A percentile compares a stretch with the other conserved stretches of the same genome.
These are phyloP conservation scores for Tilletiaria anomala DNA, from an alignment of 1,284 basidiomycete species.

Conservation along the genomic window DNA sequence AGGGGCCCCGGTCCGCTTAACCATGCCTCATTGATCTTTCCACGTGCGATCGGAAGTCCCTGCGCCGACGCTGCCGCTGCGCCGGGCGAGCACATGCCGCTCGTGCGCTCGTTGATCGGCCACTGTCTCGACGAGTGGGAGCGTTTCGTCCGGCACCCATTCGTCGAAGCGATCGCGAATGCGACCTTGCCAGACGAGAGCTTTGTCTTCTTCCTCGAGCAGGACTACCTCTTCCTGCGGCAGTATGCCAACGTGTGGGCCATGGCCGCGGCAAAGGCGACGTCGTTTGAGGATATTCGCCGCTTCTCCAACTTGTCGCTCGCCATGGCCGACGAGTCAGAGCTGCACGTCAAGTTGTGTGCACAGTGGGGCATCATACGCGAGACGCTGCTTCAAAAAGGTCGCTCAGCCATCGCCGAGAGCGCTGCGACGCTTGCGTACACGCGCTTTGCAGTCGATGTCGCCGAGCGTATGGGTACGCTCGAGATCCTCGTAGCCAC, in stretches of 20 bases:
- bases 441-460: slow-evolving; percentile 31
- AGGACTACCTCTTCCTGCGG: slow-evolving; percentile 46
- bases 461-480: slow-evolving; percentile 44
- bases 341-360: slow-evolving; percentile 23
- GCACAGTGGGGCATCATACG: slow-evolving; percentile 14
- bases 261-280: slow-evolving; percentile 62
- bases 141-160: slow-evolving; percentile 53
- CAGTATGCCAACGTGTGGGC: slow-evolving; percentile 46
- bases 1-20: slow-evolving; percentile 72
- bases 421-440: slow-evolving; percentile 29
- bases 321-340: slow-evolving; percentile 18
- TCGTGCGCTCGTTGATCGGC: not conserved
- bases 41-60: slow-evolving; percentile 45
- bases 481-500: slow-evolving; percentile 64
- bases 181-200: slow-evolving; percentile 53
- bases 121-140: slow-evolving; percentile 16
- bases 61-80: not conserved
- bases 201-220: slow-evolving; percentile 71
- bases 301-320: slow-evolving; percentile 50
- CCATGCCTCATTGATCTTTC: slow-evolving; percentile 57
- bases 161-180: slow-evolving; percentile 58
- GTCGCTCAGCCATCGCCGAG: slow-evolving; percentile 18
- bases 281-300: slow-evolving; percentile 52
- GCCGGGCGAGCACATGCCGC: not conserved
- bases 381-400: slow-evolving; percentile 10